These are phyloP conservation scores for Wickerhamomyces silvicola DNA, from an alignment of 805 yeast genomes.

Conservation along the genomic window DNA sequence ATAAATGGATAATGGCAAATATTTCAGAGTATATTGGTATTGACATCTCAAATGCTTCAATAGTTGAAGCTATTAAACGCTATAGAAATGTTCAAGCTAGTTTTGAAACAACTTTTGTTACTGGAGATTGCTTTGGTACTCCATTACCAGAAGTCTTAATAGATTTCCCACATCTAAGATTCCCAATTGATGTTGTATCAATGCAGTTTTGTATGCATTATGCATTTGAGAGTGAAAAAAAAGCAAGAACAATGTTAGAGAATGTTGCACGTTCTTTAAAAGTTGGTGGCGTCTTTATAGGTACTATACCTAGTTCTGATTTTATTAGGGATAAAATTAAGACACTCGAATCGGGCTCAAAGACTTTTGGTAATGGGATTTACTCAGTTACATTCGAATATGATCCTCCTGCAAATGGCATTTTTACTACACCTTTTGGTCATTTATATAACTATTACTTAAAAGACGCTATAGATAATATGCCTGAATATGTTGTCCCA, in stretches of 20 bases:
- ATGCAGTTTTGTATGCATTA: conserved; percentile 93
- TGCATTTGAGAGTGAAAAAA: conserved; percentile 82
- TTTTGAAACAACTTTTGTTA: conserved; percentile 79
- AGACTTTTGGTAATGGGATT: conserved; percentile 78
- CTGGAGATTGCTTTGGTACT: conserved; percentile 84
- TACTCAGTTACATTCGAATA: conserved; percentile 79
- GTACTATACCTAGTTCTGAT: conserved; percentile 92
- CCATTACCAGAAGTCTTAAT: conserved; percentile 61
- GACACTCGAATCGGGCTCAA: conserved; percentile 43
- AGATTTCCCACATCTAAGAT: conserved; percentile 57
- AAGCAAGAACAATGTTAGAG: conserved; percentile 62
- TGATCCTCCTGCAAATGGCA: conserved; percentile 69
- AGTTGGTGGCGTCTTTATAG: conserved; percentile 83
- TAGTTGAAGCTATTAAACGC: conserved; percentile 76
- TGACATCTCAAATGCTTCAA: conserved; percentile 86
- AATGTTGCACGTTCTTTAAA: conserved; percentile 73
- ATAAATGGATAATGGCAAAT: conserved; percentile 75
- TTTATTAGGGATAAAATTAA: conserved; percentile 64
- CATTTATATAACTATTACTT: conserved; percentile 75
- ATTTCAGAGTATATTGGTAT: conserved; percentile 80
- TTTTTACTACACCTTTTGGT: conserved; percentile 72
- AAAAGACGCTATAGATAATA: conserved; percentile 91
- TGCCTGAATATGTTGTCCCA: conserved; percentile 95
- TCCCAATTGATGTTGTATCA: conserved; percentile 85
- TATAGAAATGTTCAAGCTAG: conserved; percentile 49